Conservation (phyloP, 1,139 yeast species). For the Yamadazyma siamensis region DNA sequence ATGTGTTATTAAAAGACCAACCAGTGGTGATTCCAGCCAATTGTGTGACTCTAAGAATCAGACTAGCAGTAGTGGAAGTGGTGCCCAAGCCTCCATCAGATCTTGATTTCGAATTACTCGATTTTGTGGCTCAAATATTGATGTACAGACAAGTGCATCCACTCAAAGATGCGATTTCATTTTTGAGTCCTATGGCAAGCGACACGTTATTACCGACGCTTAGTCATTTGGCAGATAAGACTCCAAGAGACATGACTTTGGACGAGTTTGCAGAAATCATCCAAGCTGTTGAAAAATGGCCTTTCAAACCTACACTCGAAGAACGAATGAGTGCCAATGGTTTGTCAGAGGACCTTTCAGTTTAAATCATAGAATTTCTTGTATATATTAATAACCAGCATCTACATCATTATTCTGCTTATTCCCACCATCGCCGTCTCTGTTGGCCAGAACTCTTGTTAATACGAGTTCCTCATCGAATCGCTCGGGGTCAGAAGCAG, state of each 20-base stretch:
- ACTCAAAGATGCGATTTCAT: constrained; percentile 45
- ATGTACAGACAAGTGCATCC: constrained; percentile 44
- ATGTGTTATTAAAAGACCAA: constrained; percentile 34
- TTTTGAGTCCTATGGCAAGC: constrained; percentile 80
- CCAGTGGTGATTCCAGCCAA: constrained; percentile 28
- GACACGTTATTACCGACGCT: constrained; percentile 45
- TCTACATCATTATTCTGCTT: constrained; percentile 1
- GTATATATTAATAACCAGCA: neutral
- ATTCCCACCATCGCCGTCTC: no score
- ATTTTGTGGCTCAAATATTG: constrained; percentile 63
- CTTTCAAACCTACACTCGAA: constrained; percentile 65
- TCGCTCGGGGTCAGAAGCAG: no score
- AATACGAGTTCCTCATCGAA: constrained; percentile 3
- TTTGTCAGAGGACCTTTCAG: constrained; percentile 7
- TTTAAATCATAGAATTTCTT: neutral
- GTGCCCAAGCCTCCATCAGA: constrained; percentile 42
- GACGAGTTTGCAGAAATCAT: constrained; percentile 55
- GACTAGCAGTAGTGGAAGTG: constrained; percentile 53
- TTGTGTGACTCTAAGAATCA: constrained; percentile 17
- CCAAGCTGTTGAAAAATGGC: constrained; percentile 66
- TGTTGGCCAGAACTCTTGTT: constrained; percentile 3
- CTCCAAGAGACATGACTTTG: constrained; percentile 47
- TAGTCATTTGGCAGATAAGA: constrained; percentile 28
- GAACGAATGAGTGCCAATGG: constrained; percentile 12
- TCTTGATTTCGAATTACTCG: constrained; percentile 57